Evolutionary conservation across 2,329 filamentous ascomycete genomes (phyloP), one percentile per base, ranked within the genome.

Genomic region (Pseudogymnoascus sp.): DNA sequence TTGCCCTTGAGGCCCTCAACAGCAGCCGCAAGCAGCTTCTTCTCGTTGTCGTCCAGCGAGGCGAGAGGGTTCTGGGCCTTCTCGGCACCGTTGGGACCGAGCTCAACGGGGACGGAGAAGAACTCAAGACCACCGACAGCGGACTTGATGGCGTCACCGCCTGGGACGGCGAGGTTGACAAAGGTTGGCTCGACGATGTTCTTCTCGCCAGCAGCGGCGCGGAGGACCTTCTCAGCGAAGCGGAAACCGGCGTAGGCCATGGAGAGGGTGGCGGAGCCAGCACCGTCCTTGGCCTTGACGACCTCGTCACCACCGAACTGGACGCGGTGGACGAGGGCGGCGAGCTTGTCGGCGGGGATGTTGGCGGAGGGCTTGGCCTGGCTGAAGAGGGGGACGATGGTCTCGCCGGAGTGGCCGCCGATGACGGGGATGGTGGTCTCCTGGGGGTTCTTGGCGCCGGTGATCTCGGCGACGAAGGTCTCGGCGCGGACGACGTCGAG

Each of bases 221-320:
- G 92, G 74, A 99, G 86, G 64, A 99, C 82, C 79, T 92, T 92
- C 82, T 97, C 92, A 70, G 94, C 90, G 73, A 97, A 97, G 72
- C 91, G 89, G 86, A 87, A 97, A 69, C 94, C 94, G 69, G 94
- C 94, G 75, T 92, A 95, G 65, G 92, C 92, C 92, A 96, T 96
- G 71, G 91, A 96, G 61, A 96, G 83, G 64, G 92, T 96, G 68
- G 92, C 92, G 65, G 90, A 95, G 67, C 92, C 92, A 73, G 87
- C 87, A 72, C 92, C 92, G 68, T 94, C 89, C 85, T 96, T 96
- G 74, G 92, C 92, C 83, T 93, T 87, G 76, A 96, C 92, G 66
- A 96, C 92, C 80, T 96, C 92, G 70, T 99, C 94, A 82, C 94
- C 94, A 75, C 94, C 94, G 70, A 97, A 97, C 78, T 99, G 94